Percentiles rank a stretch among this genome's conserved stretches.
Evolutionary conservation across 2,329 filamentous ascomycete genomes (phyloP).

Genomic region (Hypocreales sp.): DNA sequence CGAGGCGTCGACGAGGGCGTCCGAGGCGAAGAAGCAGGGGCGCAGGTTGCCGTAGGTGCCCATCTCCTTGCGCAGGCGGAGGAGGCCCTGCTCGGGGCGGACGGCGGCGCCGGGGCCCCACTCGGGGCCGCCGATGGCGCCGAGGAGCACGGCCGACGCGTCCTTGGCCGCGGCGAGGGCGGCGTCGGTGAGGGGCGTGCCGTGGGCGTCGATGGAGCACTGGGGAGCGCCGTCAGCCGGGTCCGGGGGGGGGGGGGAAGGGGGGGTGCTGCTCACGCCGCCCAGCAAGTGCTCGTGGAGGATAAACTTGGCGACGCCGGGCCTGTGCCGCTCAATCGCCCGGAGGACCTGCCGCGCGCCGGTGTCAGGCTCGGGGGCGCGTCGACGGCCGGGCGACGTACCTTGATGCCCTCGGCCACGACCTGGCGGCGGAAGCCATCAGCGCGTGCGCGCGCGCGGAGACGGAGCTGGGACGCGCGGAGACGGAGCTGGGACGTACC

Average conservation of each 20-base stretch:
- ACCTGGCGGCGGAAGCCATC: slow-evolving; percentile 30
- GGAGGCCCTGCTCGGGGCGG: slow-evolving; percentile 83
- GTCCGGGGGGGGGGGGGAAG: slow-evolving; percentile 1
- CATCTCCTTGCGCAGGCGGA: slow-evolving; percentile 85
- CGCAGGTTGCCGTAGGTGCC: slow-evolving; percentile 88
- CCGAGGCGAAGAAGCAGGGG: slow-evolving; percentile 89
- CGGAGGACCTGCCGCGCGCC: slow-evolving; percentile 49
- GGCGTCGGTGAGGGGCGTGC: slow-evolving; percentile 64
- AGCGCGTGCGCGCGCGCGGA: no score
- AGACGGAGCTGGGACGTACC: no score
- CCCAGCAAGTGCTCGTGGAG: slow-evolving; percentile 82
- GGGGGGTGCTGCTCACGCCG: slow-evolving; percentile 46
- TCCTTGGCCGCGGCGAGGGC: slow-evolving; percentile 70
- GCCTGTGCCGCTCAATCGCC: slow-evolving; percentile 56
- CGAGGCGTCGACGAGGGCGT: slow-evolving; percentile 67
- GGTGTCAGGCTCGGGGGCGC: slow-evolving; percentile 1
- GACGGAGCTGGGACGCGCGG: no score
- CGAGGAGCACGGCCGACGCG: slow-evolving; percentile 81
- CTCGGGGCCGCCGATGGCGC: slow-evolving; percentile 90
- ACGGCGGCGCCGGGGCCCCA: slow-evolving; percentile 77
- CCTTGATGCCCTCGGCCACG: slow-evolving; percentile 73
- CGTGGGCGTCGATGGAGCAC: slow-evolving; percentile 78
- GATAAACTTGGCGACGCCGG: slow-evolving; percentile 63
- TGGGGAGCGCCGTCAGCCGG: no score
- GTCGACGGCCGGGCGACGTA: slow-evolving; percentile 17